Base-by-base conservation (phyloP, 345 rosid genomes). In the Alliaria petiolata region DNA sequence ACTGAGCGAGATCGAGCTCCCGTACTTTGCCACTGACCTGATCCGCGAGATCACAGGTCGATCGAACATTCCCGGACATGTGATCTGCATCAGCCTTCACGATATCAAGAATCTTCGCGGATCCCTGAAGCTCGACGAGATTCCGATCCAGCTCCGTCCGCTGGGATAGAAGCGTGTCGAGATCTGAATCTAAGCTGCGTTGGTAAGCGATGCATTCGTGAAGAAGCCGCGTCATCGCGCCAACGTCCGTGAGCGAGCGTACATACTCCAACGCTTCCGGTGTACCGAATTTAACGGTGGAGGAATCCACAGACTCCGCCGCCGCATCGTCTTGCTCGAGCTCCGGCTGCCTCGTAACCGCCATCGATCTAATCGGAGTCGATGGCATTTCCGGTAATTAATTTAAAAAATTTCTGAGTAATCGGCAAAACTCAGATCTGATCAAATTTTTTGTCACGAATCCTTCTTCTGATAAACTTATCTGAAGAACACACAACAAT, bases 171-270 rank as follows among this genome's bases (percentile, higher is more conserved):
- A 95, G 90, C 64, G 76, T 70, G 74, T 89, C 95, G 57, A 95
- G 95, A 77, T 88, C 89, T 36, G 89, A 80, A 65, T 95, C 99
- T 17, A 91, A 81, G 38, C 84, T 84, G 0, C 99, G 92, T 65
- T 91, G 99, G 78, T 91, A 91, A 14, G 99, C 99, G 57, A 95
- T 91, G 82, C 97, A 95, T 77, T 91, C 95, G 70, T 91, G 97
- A 75, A 95, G 99, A 67, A 95, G 93, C 2, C 99, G 91, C 45
- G 97, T 95, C 96, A 95, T 91, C 33, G 96, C 87, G 1, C 97
- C 99, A 7, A 95, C 99, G 78, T 95, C 97, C 28, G 95, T 91
- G 4, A 95, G 95, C 40, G 81, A 80, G 0, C 92, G 91, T 6
- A 91, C 93, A 62, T 79, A 81, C 36, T 78, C 85, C 10, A 75